Conservation (phyloP, 2,329 filamentous ascomycete species). For the Epichloe typhina region DNA sequence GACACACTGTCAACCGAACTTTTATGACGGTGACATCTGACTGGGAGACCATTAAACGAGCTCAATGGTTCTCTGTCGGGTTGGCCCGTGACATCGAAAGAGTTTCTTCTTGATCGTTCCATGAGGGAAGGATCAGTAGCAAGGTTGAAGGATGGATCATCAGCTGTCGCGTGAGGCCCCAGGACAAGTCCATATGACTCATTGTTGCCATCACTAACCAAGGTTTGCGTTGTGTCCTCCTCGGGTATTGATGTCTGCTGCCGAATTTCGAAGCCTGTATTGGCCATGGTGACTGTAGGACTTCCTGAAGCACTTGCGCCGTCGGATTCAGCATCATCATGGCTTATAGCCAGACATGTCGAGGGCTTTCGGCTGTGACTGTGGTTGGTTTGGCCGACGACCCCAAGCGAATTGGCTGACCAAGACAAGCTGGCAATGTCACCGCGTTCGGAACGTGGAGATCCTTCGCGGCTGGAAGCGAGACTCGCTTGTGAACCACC, state of each 20-base stretch:
- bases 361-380: slow-evolving; percentile 35
- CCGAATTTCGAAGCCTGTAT: slow-evolving; percentile 12
- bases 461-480: slow-evolving; percentile 38
- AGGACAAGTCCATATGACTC: not conserved
- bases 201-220: not conserved
- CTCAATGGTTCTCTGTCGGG: slow-evolving; percentile 7
- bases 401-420: slow-evolving; percentile 4
- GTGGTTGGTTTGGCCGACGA: not conserved
- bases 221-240: not conserved
- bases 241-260: not conserved
- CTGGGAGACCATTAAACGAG: slow-evolving; percentile 7
- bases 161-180: not conserved
- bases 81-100: not conserved
- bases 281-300: slow-evolving; percentile 34
- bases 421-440: slow-evolving; percentile 20
- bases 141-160: not conserved
- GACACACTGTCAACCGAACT: slow-evolving; percentile 56
- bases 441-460: slow-evolving; percentile 34
- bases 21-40: slow-evolving; percentile 35
- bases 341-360: slow-evolving; percentile 33
- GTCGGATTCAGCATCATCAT: slow-evolving; percentile 34
- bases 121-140: not conserved
- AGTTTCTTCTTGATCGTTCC: not conserved
- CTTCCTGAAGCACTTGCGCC: slow-evolving; percentile 32
- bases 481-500: slow-evolving; percentile 69